These are phyloP conservation scores for Morella rubra DNA, from an alignment of 306 rosid genomes.

Conservation along the genomic window DNA sequence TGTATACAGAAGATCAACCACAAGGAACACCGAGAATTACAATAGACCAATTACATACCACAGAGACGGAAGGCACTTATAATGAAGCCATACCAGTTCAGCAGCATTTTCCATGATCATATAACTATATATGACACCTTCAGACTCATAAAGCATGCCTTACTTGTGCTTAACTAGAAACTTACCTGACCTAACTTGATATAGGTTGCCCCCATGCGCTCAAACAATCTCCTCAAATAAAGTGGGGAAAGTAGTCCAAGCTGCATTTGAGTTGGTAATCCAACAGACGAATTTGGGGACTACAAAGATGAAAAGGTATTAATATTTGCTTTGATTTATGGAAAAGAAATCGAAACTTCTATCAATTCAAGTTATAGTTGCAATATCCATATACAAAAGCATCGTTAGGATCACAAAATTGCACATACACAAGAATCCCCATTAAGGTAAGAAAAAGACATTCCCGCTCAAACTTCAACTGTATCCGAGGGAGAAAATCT, in stretches of 20 bases:
- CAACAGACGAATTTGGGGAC: slow-evolving; percentile 68
- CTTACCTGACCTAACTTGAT: slow-evolving; percentile 92
- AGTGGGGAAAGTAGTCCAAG: slow-evolving; percentile 77
- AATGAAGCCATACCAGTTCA: slow-evolving; percentile 16
- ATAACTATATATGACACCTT: slow-evolving; percentile 14
- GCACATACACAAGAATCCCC: too few relatives aligned
- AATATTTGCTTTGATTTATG: slow-evolving; percentile 1
- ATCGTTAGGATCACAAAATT: too few relatives aligned
- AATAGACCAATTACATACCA: not conserved
- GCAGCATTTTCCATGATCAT: slow-evolving; percentile 5
- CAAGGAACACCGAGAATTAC: slow-evolving; percentile 10
- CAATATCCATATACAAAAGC: too few relatives aligned
- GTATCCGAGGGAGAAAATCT: not conserved
- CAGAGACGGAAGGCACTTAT: slow-evolving; percentile 12
- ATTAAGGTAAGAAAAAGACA: too few relatives aligned
- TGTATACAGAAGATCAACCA: slow-evolving; percentile 18
- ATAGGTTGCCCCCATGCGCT: slow-evolving; percentile 96
- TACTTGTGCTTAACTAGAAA: not conserved
- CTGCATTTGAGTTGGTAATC: slow-evolving; percentile 68
- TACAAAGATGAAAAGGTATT: slow-evolving; percentile 34
- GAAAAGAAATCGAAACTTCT: not conserved
- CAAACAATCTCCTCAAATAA: slow-evolving; percentile 82
- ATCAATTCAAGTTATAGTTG: not conserved
- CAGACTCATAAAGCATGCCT: not conserved
- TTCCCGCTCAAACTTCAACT: not conserved